These are phyloP conservation scores for maize (Zea mays) DNA, from an alignment of 176 grass and related monocot species.

Conservation along the genomic window Zm-B73-REFERENCE-NAM-5.0 NC_050096.1:215670001-215670500, in stretches of 20 bases:
- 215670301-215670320: constrained; percentile 90
- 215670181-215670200: constrained; percentile 68
- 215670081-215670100: not conserved
- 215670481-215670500: constrained; percentile 96
- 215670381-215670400: not conserved
- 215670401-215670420: not conserved
- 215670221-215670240: not conserved
- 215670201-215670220: not conserved
- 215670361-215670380: constrained; percentile 54
- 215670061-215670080: not conserved
- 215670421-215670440: constrained; percentile 15
- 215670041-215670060: not conserved
- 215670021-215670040: not conserved
- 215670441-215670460: constrained; percentile 83
- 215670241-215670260: not conserved
- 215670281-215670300: constrained; percentile 75
- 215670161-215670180: constrained; percentile 70
- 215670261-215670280: not conserved
- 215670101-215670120: constrained; percentile 36
- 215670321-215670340: constrained; percentile 78
- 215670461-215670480: constrained; percentile 91
- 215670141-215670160: constrained; percentile 98
- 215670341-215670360: constrained; percentile 81
- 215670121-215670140: constrained; percentile 67
- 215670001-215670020: not conserved